A percentile compares a stretch with the other conserved stretches of the same genome.
Conservation (phyloP, 192 early-diverging fungal genomes). For the Glomus cerebriforme region DNA sequence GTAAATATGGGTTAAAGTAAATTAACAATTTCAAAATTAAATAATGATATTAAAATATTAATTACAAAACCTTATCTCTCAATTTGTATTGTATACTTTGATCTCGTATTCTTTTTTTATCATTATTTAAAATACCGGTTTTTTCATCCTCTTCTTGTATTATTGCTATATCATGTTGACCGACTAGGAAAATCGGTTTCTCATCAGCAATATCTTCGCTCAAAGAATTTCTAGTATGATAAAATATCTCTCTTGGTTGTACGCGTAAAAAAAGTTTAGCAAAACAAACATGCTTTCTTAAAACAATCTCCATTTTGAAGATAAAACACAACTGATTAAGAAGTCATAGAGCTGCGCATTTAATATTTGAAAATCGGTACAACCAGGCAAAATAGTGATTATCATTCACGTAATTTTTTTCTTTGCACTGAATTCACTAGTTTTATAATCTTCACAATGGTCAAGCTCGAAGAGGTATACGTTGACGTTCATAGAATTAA, state of each 20-base stretch:
- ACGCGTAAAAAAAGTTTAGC: neutral
- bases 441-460: slow-evolving; percentile 6
- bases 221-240: neutral
- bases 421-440: too few relatives aligned
- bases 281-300: neutral
- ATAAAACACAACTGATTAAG: too few relatives aligned
- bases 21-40: too few relatives aligned
- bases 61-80: slow-evolving; percentile 22
- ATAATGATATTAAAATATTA: neutral
- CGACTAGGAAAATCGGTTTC: neutral
- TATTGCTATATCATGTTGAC: neutral
- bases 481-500: neutral
- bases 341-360: too few relatives aligned
- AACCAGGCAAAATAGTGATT: too few relatives aligned
- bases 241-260: too few relatives aligned
- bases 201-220: neutral
- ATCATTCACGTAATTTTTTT: too few relatives aligned
- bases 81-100: slow-evolving; percentile 29
- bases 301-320: too few relatives aligned
- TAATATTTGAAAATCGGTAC: too few relatives aligned
- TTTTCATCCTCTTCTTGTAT: neutral
- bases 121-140: neutral
- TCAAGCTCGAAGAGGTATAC: slow-evolving; percentile 23
- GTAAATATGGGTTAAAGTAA: neutral
- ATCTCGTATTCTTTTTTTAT: neutral